Percentiles rank a stretch among this genome's conserved stretches.
phyloP scores from a whole-genome alignment of 495 filamentous ascomycete genomes.

The Xylaria longipes region DNA sequence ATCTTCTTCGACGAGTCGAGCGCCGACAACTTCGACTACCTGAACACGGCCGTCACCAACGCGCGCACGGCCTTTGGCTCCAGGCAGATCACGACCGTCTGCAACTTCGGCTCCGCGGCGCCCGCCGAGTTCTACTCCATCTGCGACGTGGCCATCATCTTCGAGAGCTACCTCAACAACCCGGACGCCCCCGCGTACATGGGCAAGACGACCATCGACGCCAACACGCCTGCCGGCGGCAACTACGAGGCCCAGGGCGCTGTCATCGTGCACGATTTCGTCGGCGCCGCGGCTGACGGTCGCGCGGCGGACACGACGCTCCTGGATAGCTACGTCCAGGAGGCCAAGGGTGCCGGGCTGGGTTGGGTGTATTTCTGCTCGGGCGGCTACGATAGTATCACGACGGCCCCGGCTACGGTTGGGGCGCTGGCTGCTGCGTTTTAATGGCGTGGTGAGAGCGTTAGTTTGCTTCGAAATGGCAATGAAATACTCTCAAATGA shows the following conservation, averaged over 20 bases:
- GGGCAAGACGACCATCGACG: conserved; percentile 15
- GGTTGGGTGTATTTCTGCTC: conserved; percentile 29
- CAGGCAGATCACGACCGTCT: background rate
- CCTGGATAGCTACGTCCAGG: conserved; percentile 9
- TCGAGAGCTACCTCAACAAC: conserved; percentile 18
- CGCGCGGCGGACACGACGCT: conserved; percentile 8
- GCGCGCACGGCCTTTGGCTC: conserved; percentile 17
- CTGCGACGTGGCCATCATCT: conserved; percentile 23
- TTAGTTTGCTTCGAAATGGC: too few relatives aligned
- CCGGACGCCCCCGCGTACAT: background rate
- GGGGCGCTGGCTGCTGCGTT: conserved; percentile 20
- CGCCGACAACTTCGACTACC: background rate
- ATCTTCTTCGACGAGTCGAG: conserved; percentile 38
- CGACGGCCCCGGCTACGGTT: conserved; percentile 19
- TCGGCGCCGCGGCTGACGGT: conserved; percentile 2
- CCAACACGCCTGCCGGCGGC: background rate
- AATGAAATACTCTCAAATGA: background rate
- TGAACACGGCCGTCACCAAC: conserved; percentile 1
- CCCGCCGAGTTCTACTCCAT: conserved; percentile 2
- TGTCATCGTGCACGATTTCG: conserved; percentile 21
- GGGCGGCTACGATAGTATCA: conserved; percentile 22
- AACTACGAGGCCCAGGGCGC: background rate
- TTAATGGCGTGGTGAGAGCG: background rate
- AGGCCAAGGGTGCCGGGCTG: conserved; percentile 8
- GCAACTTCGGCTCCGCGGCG: conserved; percentile 25